Base-by-base conservation (phyloP, 441 rosid genomes). In the Breynia disticha region DNA sequence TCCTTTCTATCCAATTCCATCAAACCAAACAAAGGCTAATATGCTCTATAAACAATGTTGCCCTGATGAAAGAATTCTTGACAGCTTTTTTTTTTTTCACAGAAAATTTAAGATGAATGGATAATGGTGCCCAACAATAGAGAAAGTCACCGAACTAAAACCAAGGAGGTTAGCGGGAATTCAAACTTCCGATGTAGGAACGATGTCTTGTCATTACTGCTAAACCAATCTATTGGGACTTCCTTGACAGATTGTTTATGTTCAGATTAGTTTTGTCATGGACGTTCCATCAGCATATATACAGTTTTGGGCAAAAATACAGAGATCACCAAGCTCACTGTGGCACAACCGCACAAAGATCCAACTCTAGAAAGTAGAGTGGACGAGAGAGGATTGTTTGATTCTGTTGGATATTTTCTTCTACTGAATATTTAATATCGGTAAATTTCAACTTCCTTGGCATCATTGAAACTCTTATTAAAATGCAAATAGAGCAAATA, bases 381-480 rank as follows among this genome's bases (percentile, higher is more conserved):
- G 37, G 53, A 45, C 54, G 18, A 45, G 7, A 38, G 6, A 54
- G n/a, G 42, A 52, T 44, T 61, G 51, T 50, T 61, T 54, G n/a
- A 63, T 46, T 50, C 14, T 17, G 14, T n/a, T 41, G 47, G 70
- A 69, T 67, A 63, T 73, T 66, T 66, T 44, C 48, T 46, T 46
- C 32, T 13, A n/a, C 44, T 15, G 13, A 41, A 15, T 41, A 28
- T 28, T 41, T 15, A 41, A 11, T 3, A 41, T 41, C 9, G 41
- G 3, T 11, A 15, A 41, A 41, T 9, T 28, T 4, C 8, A 28
- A 28, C 35, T 28, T 5, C 35, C 35, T 28, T 28, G 44, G 15
- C 44, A 41, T 41, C 44, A 41, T 15, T 0, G 13, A 41, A 41
- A 41, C 44, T 41, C 44, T 41, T 4, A 41, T 1, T 41, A 41